phyloP scores from a whole-genome alignment of 139 green algal species.

The Desmodesmus armatus region DNA sequence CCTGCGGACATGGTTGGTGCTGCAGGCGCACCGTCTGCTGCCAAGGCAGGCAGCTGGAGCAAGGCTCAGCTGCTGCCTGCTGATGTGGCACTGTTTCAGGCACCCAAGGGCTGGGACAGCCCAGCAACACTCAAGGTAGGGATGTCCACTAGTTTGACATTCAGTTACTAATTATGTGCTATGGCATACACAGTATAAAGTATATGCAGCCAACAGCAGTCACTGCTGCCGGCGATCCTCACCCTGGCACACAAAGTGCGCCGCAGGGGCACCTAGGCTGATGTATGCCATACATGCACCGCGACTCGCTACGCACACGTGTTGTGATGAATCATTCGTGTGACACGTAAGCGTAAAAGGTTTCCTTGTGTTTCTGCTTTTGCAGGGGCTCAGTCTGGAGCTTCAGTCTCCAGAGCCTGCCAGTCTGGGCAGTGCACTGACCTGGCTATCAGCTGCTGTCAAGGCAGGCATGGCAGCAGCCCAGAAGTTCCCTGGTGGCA shows the following conservation, averaged over 20 bases:
- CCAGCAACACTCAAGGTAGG: not conserved
- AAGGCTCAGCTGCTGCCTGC: conserved; percentile 8
- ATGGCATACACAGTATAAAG: too few species aligned
- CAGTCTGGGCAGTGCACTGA: not conserved
- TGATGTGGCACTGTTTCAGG: conserved; percentile 5
- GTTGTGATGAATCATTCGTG: not conserved
- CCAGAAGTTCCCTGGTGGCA: not conserved
- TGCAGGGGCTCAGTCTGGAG: conserved; percentile 10
- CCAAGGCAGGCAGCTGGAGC: not conserved
- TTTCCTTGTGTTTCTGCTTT: not conserved
- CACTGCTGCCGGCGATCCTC: not conserved
- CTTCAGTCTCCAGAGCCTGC: conserved; percentile 3
- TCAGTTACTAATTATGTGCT: too few species aligned
- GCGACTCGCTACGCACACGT: not conserved
- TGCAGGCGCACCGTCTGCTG: not conserved
- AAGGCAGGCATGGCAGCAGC: not conserved
- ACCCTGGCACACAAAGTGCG: not conserved
- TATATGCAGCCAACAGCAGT: too few species aligned
- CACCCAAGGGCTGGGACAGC: not conserved
- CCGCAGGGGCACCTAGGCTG: not conserved
- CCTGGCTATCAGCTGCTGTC: conserved; percentile 6
- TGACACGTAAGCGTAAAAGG: not conserved
- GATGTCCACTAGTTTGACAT: not conserved
- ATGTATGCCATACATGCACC: not conserved
- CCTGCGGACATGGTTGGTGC: too few species aligned